Evolutionary conservation across 139 green algal species (phyloP), one percentile per base, ranked within the genome.

Genomic region (Volvox africanus): DNA sequence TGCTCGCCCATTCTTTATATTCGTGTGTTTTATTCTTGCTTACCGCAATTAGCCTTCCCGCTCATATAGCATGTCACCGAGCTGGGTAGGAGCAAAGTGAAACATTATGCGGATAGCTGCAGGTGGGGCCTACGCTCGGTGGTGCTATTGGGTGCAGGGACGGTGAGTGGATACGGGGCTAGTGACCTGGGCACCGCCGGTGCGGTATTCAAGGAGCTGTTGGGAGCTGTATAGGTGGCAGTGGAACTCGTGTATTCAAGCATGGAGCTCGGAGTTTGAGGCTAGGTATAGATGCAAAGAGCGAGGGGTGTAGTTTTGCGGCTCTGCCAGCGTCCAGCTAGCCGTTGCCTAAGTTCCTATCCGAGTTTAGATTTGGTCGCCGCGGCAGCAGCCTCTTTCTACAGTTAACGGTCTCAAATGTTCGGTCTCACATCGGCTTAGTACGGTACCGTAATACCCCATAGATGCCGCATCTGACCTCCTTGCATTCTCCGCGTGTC

Each of bases 21-120:
- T 84, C 18, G 28, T 84, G 78, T 84, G 36, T 84, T 84, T 84
- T 44, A 84, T 84, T 67, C 78, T 84, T 84, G 78, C 36, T 84
- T 62, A 67, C 78, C 24, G 75, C 75, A 79, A 36, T 30, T 30
- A 79, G 71, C 22, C 1, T 33, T 79, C 71, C 71, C 28, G 16
- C 71, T 5, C 44, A 55, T 9, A 9, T 55, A 55, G 44, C 44
- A 55, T 55, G 44, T 55, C 44, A 55, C 44, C 44, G 44, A 9
- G 44, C 44, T 55, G 44, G 44, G 44, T 55, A 55, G 44, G 9
- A 55, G 44, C 44, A 55, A 5, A 55, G 44, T 55, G 44, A 55
- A 55, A 55, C 44, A 55, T 5, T 55, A 55, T 55, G 44, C 44
- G 5, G 44, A 55, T 55, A 55, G 44, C 44, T 55, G 44, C 44